These are phyloP conservation scores for Claviceps fusiformis DNA, from an alignment of 2,329 filamentous ascomycete genomes.

Conservation along the genomic window DNA sequence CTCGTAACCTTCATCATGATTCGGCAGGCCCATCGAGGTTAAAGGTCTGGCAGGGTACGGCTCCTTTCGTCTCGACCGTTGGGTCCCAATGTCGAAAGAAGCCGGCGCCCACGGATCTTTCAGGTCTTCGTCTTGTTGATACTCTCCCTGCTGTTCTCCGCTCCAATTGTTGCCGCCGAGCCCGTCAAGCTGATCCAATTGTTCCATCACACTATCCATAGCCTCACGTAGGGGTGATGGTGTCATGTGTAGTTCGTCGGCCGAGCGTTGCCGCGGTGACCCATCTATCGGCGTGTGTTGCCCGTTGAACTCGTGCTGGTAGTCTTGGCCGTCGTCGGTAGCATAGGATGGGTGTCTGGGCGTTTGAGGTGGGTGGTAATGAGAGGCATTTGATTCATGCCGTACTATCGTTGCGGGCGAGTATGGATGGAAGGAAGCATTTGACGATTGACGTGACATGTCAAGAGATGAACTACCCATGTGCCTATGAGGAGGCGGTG, in stretches of 20 bases:
- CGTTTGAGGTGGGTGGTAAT: constrained; percentile 13
- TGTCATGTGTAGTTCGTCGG: constrained; percentile 54
- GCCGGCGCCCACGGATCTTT: constrained; percentile 83
- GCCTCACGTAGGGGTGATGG: constrained; percentile 86
- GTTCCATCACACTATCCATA: constrained; percentile 97
- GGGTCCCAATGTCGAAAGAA: constrained; percentile 50
- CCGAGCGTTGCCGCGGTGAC: constrained; percentile 56
- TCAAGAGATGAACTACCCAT: constrained; percentile 19
- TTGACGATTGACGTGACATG: constrained; percentile 21
- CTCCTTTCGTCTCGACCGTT: constrained; percentile 13
- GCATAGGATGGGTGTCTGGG: constrained; percentile 26
- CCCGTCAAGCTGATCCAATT: constrained; percentile 63
- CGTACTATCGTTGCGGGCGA: constrained; percentile 18
- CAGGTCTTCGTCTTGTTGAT: constrained; percentile 37
- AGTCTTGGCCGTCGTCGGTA: constrained; percentile 25
- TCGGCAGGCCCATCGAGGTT: constrained; percentile 59
- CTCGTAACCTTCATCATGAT: constrained; percentile 47
- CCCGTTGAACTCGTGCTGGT: constrained; percentile 6
- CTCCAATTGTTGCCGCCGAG: constrained; percentile 41
- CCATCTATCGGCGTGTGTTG: constrained; percentile 41
- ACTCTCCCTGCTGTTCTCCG: constrained; percentile 19
- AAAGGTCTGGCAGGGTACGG: constrained; percentile 34
- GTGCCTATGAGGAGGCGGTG: constrained; percentile 74
- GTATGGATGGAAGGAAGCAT: constrained; percentile 20
- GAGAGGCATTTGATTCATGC: constrained; percentile 23